Conservation (phyloP, 192 early-diverging fungal genomes). For the Entomortierella lignicola region DNA sequence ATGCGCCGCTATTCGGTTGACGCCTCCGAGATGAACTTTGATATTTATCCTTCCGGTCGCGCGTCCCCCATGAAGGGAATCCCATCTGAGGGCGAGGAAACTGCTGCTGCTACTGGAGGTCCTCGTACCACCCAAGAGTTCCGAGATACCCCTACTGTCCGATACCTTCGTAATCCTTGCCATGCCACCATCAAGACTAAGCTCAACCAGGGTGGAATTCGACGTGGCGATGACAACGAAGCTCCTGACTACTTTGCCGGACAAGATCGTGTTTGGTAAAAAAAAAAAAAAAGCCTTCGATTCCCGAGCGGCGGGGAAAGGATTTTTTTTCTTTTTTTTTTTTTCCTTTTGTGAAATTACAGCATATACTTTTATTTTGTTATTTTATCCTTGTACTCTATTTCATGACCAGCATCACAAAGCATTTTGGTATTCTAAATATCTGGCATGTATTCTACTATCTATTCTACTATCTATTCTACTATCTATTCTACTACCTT, state of each 20-base stretch:
- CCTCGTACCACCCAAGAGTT: conserved; percentile 9
- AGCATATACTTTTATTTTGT: no score
- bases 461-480: no score
- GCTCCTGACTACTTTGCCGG: conserved; percentile 44
- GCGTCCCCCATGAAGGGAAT: conserved; percentile 35
- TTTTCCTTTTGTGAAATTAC: background rate
- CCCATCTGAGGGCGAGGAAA: conserved; percentile 36
- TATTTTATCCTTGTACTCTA: no score
- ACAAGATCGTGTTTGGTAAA: conserved; percentile 54
- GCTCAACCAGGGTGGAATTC: conserved; percentile 25
- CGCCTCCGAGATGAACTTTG: conserved; percentile 51
- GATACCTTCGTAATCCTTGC: conserved; percentile 45
- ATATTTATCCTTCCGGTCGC: conserved; percentile 18
- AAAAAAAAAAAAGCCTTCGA: background rate
- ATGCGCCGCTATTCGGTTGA: conserved; percentile 52
- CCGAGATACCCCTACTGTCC: conserved; percentile 31
- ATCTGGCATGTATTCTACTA: no score
- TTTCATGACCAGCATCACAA: no score
- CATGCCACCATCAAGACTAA: conserved; percentile 48
- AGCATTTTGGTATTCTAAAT: no score
- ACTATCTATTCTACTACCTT: no score
- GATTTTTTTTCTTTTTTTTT: conserved; percentile 1
- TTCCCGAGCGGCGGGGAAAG: no score
- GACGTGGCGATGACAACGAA: conserved; percentile 38
- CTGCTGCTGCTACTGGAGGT: conserved; percentile 1